phyloP scores from a whole-genome alignment of 495 filamentous ascomycete species.

The Podospora anserina region DNA sequence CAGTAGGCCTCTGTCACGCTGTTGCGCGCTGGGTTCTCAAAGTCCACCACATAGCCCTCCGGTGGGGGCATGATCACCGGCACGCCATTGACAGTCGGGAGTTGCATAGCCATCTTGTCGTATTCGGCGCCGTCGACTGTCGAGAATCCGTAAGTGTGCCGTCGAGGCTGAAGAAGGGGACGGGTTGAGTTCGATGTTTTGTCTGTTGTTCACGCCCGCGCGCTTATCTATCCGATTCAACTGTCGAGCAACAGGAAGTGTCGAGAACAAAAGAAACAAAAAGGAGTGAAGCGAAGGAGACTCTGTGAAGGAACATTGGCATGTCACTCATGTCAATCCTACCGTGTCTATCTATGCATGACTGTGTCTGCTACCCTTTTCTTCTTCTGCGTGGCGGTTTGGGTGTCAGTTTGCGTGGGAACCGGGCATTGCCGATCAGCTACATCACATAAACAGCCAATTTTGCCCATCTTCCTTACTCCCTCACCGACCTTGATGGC shows the following conservation, averaged over 20 bases:
- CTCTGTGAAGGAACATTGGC: background rate
- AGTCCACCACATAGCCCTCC: constrained; percentile 18
- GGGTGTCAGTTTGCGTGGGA: background rate
- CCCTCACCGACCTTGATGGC: background rate
- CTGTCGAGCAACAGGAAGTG: background rate
- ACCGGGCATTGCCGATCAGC: background rate
- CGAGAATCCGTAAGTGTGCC: background rate
- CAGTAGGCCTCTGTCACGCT: constrained; percentile 16
- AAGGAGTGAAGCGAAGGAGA: background rate
- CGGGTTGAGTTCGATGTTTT: background rate
- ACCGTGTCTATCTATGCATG: background rate
- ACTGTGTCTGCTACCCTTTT: background rate
- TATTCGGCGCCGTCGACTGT: background rate
- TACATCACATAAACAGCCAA: background rate
- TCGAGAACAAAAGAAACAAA: background rate
- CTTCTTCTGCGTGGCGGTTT: background rate
- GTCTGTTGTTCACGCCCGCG: background rate
- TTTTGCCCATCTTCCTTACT: background rate
- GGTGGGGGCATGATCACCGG: constrained; percentile 15
- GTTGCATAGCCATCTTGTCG: background rate
- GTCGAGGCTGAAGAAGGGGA: background rate
- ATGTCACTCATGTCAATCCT: background rate
- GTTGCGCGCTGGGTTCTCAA: constrained; percentile 13
- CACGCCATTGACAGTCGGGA: constrained; percentile 16
- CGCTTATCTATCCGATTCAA: background rate